A percentile compares a stretch with the other conserved stretches of the same genome.
phyloP scores from a whole-genome alignment of 352 stramenopile species.

The Lagenidium giganteum region DNA sequence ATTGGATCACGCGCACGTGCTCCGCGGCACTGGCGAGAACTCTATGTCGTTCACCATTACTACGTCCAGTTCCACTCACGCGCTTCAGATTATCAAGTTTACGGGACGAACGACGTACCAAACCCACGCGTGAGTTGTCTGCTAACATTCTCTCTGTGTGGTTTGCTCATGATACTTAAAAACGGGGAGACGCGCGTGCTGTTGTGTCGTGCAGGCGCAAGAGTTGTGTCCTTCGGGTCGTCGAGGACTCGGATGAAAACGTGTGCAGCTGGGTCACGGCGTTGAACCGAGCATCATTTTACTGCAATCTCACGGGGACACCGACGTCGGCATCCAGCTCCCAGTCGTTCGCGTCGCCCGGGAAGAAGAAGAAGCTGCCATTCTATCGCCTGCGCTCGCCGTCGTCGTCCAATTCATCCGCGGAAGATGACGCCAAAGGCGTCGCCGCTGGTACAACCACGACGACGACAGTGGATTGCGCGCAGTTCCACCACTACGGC shows the following conservation, averaged over 20 bases:
- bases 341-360: slow-evolving; percentile 18
- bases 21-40: slow-evolving; percentile 54
- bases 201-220: slow-evolving; percentile 27
- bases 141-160: neutral
- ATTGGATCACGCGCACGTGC: slow-evolving; percentile 60
- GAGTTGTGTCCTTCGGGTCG: slow-evolving; percentile 55
- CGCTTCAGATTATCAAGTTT: slow-evolving; percentile 70
- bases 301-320: slow-evolving; percentile 43
- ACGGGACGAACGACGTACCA: slow-evolving; percentile 63
- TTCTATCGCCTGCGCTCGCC: slow-evolving; percentile 62
- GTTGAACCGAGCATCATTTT: slow-evolving; percentile 68
- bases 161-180: too few relatives aligned
- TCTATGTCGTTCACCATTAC: slow-evolving; percentile 69
- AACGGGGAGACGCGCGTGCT: too few relatives aligned
- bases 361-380: slow-evolving; percentile 28
- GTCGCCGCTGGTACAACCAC: slow-evolving; percentile 10
- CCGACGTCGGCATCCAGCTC: slow-evolving; percentile 33
- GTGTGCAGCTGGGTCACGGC: slow-evolving; percentile 53
- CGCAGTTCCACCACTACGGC: slow-evolving; percentile 56
- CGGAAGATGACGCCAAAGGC: slow-evolving; percentile 25
- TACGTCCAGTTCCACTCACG: slow-evolving; percentile 44
- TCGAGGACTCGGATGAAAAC: slow-evolving; percentile 45
- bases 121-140: slow-evolving; percentile 37
- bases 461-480: slow-evolving; percentile 14
- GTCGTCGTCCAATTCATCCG: slow-evolving; percentile 34